Percentiles rank a stretch among this genome's conserved stretches.
These are phyloP conservation scores for Penicillium egyptiacum DNA, from an alignment of 495 filamentous ascomycete species.

Conservation along the genomic window DNA sequence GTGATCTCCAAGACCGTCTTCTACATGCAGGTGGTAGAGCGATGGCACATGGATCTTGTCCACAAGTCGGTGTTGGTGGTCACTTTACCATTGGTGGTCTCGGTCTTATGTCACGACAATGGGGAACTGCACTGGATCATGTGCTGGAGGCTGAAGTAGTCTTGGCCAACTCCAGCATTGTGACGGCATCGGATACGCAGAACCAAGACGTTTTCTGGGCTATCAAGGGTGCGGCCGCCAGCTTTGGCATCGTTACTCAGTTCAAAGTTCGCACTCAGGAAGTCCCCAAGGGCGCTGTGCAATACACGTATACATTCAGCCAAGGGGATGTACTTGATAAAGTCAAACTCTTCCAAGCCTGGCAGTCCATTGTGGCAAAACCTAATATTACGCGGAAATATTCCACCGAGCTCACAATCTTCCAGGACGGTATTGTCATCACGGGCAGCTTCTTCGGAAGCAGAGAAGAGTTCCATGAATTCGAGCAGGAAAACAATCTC, in stretches of 20 bases:
- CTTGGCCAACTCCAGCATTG: conserved; percentile 56
- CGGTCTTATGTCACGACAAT: conserved; percentile 61
- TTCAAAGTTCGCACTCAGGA: conserved; percentile 47
- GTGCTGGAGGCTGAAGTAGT: conserved; percentile 62
- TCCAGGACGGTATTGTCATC: conserved; percentile 32
- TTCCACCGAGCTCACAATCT: conserved; percentile 38
- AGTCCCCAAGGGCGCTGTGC: conserved; percentile 32
- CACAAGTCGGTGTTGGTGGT: conserved; percentile 69
- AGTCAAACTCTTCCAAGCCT: conserved; percentile 38
- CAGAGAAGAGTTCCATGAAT: conserved; percentile 36
- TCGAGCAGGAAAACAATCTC: conserved; percentile 28
- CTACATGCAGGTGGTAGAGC: conserved; percentile 62
- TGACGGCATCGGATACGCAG: conserved; percentile 36
- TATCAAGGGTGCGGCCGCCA: conserved; percentile 46
- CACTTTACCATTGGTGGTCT: conserved; percentile 72
- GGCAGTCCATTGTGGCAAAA: conserved; percentile 39
- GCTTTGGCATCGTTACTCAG: conserved; percentile 50
- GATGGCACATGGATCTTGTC: conserved; percentile 66
- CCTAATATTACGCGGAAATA: conserved; percentile 55
- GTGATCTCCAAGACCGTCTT: conserved; percentile 59
- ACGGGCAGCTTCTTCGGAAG: conserved; percentile 46
- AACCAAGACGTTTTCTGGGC: conserved; percentile 56
- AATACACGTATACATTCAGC: conserved; percentile 39
- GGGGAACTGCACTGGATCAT: conserved; percentile 64
- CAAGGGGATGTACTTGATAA: conserved; percentile 33